phyloP scores from a whole-genome alignment of 2,329 filamentous ascomycete genomes.

The Chaetomium sp. region DNA sequence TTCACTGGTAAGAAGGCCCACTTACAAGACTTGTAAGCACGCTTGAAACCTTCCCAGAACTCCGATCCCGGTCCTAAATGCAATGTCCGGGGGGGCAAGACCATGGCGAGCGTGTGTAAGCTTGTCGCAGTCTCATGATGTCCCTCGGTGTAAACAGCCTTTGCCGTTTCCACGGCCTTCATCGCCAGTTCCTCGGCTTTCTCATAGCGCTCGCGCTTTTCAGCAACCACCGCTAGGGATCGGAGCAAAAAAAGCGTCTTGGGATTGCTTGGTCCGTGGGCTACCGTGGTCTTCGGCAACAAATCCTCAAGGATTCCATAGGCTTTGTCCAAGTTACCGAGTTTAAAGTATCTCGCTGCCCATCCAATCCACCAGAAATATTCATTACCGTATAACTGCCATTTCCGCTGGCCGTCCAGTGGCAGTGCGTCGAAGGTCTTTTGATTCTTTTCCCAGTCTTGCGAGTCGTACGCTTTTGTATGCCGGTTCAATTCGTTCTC shows the following conservation, averaged over 20 bases:
- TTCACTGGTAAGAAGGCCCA: not conserved
- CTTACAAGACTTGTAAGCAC: not conserved
- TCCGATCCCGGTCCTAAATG: not conserved
- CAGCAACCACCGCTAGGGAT: not conserved
- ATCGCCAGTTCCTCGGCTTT: slow-evolving; percentile 3
- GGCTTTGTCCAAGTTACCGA: not conserved
- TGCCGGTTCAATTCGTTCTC: not conserved
- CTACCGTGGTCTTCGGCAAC: not conserved
- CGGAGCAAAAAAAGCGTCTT: not conserved
- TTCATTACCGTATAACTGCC: not conserved
- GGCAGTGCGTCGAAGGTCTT: not conserved
- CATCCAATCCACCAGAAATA: not conserved
- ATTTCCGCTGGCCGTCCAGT: not conserved
- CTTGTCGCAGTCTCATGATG: slow-evolving; percentile 2
- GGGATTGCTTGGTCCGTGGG: not conserved
- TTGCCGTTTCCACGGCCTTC: not conserved
- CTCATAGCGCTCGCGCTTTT: not conserved
- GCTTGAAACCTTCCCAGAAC: not conserved
- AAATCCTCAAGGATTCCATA: not conserved
- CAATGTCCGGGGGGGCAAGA: not conserved
- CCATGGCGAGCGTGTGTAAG: not conserved
- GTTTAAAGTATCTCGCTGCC: not conserved
- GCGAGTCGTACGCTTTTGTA: not conserved
- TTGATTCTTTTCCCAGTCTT: not conserved
- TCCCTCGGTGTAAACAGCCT: slow-evolving; percentile 1